phyloP scores from a whole-genome alignment of 2,329 filamentous ascomycete genomes.

The Pyricularia grisea region DNA sequence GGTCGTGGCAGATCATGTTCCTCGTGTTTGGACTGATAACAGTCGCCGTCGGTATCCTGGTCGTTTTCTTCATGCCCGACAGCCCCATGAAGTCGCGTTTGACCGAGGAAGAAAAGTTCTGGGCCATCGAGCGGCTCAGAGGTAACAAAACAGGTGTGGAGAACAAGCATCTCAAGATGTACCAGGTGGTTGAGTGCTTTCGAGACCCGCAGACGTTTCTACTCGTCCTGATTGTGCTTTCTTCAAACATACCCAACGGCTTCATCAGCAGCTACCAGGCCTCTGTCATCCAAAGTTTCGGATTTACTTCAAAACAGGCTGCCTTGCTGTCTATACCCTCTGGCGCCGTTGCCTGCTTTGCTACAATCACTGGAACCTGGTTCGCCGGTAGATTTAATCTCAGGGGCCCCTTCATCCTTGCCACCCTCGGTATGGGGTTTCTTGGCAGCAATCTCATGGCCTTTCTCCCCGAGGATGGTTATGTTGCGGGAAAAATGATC shows the following conservation, averaged over 20 bases:
- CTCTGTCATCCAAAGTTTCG: conserved; percentile 12
- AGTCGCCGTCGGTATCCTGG: conserved; percentile 16
- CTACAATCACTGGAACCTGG: background rate
- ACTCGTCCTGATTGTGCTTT: conserved; percentile 11
- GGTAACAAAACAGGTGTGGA: conserved; percentile 26
- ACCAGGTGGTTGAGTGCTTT: conserved; percentile 11
- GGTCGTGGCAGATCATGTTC: conserved; percentile 12
- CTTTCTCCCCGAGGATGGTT: background rate
- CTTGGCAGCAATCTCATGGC: background rate
- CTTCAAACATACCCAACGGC: conserved; percentile 12
- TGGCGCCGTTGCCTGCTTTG: conserved; percentile 6
- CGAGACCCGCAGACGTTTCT: conserved; percentile 14
- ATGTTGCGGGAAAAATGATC: conserved; percentile 26
- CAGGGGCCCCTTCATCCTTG: background rate
- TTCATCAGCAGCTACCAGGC: conserved; percentile 11
- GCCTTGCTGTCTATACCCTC: conserved; percentile 8
- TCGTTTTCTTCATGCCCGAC: conserved; percentile 21
- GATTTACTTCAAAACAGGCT: conserved; percentile 6
- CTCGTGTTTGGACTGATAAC: conserved; percentile 21
- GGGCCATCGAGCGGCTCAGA: conserved; percentile 21
- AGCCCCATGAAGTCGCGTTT: conserved; percentile 26
- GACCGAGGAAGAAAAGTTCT: conserved; percentile 17
- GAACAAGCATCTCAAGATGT: conserved; percentile 9
- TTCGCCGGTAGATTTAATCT: background rate
- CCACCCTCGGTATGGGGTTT: background rate